phyloP scores from a whole-genome alignment of 257 asterid genomes.

The Ballota nigra region DNA sequence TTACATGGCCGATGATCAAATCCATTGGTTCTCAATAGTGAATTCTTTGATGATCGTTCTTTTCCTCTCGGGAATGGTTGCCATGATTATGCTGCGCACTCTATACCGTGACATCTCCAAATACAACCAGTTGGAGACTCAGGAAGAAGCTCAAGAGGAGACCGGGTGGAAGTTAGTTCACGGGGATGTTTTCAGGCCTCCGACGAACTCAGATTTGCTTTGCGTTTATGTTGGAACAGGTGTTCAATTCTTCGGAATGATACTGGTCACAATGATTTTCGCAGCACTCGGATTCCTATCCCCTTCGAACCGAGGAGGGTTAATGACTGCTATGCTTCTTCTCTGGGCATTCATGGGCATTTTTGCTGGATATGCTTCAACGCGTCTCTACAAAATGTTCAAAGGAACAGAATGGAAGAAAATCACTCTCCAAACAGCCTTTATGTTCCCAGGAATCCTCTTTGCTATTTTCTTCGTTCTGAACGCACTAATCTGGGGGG shows the following conservation, averaged over 20 bases:
- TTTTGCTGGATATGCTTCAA: slow-evolving; percentile 78
- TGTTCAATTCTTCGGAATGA: slow-evolving; percentile 85
- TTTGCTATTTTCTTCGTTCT: slow-evolving; percentile 64
- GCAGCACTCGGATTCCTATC: slow-evolving; percentile 87
- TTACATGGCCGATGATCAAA: slow-evolving; percentile 89
- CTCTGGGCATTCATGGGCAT: slow-evolving; percentile 95
- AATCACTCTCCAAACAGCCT: slow-evolving; percentile 72
- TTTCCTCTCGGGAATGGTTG: slow-evolving; percentile 93
- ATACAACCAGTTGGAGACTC: slow-evolving; percentile 89
- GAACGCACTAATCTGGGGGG: slow-evolving; percentile 89
- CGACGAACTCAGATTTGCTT: slow-evolving; percentile 71
- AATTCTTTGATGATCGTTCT: slow-evolving; percentile 89
- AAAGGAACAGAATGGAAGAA: slow-evolving; percentile 91
- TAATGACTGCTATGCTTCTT: slow-evolving; percentile 90
- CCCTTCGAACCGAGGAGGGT: slow-evolving; percentile 89
- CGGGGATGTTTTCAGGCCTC: slow-evolving; percentile 90
- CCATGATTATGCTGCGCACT: slow-evolving; percentile 92
- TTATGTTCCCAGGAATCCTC: slow-evolving; percentile 68
- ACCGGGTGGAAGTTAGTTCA: slow-evolving; percentile 97
- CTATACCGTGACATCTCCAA: slow-evolving; percentile 88
- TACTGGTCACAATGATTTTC: slow-evolving; percentile 73
- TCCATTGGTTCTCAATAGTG: slow-evolving; percentile 89
- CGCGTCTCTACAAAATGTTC: slow-evolving; percentile 91
- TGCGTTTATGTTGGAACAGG: slow-evolving; percentile 90
- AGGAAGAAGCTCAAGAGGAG: slow-evolving; percentile 94